Conservation (phyloP, 352 stramenopile genomes). For the Paralagenidium karlingii region DNA sequence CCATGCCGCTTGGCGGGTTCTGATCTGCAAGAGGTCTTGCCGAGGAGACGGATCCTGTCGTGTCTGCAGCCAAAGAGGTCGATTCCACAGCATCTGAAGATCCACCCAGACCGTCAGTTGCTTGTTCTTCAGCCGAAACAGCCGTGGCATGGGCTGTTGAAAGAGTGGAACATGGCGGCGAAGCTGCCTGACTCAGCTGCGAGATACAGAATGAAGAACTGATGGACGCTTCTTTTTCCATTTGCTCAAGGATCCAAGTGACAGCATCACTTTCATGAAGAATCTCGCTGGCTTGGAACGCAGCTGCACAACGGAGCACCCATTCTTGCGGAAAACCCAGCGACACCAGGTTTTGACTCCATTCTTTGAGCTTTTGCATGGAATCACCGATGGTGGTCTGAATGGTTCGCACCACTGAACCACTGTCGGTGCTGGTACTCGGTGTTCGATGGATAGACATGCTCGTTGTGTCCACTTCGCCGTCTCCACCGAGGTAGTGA, state of each 20-base stretch:
- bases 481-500: too few species aligned
- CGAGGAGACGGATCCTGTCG: too few species aligned
- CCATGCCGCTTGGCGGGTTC: too few species aligned
- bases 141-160: constrained; percentile 1
- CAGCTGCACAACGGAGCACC: constrained; percentile 39
- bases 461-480: too few species aligned
- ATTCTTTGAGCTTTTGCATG: constrained; percentile 16
- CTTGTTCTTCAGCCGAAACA: constrained; percentile 2
- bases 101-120: too few species aligned
- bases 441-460: too few species aligned
- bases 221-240: constrained; percentile 55
- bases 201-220: too few species aligned
- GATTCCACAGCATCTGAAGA: constrained; percentile 6
- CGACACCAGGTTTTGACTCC: constrained; percentile 63
- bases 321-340: constrained; percentile 82
- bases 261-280: constrained; percentile 61
- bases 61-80: neutral
- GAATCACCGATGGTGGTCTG: neutral
- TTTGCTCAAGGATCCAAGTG: constrained; percentile 84
- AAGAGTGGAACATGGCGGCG: neutral
- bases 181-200: too few species aligned
- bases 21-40: too few species aligned
- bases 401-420: too few species aligned
- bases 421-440: too few species aligned
- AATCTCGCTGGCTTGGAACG: constrained; percentile 24